Base-by-base conservation (phyloP, 352 stramenopile species). In the Globisporangium viniferum region DNA sequence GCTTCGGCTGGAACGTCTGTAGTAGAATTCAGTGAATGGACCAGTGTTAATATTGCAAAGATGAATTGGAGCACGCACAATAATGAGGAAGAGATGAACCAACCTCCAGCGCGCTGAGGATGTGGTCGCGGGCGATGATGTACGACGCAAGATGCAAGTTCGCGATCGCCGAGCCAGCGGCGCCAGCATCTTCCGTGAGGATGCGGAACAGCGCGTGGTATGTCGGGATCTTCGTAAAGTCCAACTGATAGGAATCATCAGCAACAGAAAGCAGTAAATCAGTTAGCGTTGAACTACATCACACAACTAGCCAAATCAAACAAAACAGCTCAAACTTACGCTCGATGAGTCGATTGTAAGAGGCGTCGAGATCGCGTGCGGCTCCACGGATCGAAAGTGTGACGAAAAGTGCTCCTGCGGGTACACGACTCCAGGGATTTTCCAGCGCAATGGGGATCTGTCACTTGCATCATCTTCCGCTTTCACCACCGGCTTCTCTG, bases 101-200 rank as follows among this genome's bases (percentile, higher is more conserved):
- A 36, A 86, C 78, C 74, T 92, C 80, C 1, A 95, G 68, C 22
- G 79, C 73, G 29, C 88, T 68, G 8, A 71, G 51, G 22, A 95
- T 77, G 57, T 91, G 75, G 6, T 62, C 76, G 39, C 88, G 84
- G n/a, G 76, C 61, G 15, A 84, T 73, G 9, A 93, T 64, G 48
- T 95, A 95, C 49, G 86, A 86, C 10, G 84, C 80, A 9, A 89
- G 65, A n/a, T 86, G 84, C 27, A 95, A 72, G 36, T 77, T 86
- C 3, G 80, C 83, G 58, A 95, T 79, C 6, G 82, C 78, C 22
- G 82, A 80, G 39, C 88, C 84, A 27, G 81, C 76, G 29, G 79
- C 80, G 3, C 88, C 88, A 22, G 81, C 90, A 48, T 95, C 88
- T 51, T 92, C 86, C 24, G 76, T 81, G 7, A 95, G 70, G 36